Conservation (phyloP, 2,329 filamentous ascomycete species). For the Arthrobotrys megalospora region DNA sequence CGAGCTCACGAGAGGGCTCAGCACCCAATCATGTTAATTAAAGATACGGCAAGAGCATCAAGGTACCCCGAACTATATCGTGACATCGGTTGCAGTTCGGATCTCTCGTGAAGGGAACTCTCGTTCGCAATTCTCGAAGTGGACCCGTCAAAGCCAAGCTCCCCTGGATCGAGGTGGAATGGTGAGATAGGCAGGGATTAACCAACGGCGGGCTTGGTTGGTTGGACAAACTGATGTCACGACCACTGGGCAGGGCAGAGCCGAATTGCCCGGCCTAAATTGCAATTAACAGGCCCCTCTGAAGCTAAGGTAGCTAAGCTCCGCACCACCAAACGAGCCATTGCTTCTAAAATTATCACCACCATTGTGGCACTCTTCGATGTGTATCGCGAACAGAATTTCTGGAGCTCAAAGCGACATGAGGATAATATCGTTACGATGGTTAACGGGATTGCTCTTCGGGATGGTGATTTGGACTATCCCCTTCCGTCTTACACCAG, state of each 20-base stretch:
- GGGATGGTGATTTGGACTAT: conserved; percentile 29
- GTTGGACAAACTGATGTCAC: conserved; percentile 59
- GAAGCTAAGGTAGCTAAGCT: conserved; percentile 59
- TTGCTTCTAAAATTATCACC: conserved; percentile 61
- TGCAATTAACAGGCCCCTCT: conserved; percentile 3
- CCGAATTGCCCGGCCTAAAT: conserved; percentile 53
- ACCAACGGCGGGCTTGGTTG: conserved; percentile 40
- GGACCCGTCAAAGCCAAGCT: conserved; percentile 19
- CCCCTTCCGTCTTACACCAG: conserved; percentile 50
- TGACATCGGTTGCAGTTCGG: conserved; percentile 58
- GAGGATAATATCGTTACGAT: conserved; percentile 48
- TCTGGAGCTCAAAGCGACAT: conserved; percentile 60
- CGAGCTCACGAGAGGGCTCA: conserved; percentile 55
- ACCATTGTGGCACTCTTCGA: conserved; percentile 55
- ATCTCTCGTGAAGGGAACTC: conserved; percentile 57
- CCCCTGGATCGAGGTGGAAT: conserved; percentile 25
- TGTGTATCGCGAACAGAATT: conserved; percentile 25
- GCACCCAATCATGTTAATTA: conserved; percentile 57
- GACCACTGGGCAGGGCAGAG: conserved; percentile 51
- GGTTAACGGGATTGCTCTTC: conserved; percentile 20
- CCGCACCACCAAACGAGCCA: conserved; percentile 48
- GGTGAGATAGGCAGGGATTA: conserved; percentile 58
- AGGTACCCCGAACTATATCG: conserved; percentile 33
- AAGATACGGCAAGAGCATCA: conserved; percentile 28
- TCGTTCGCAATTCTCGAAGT: conserved; percentile 55